Base-by-base conservation (phyloP, 352 stramenopile genomes). In the Pythium brassicae region DNA sequence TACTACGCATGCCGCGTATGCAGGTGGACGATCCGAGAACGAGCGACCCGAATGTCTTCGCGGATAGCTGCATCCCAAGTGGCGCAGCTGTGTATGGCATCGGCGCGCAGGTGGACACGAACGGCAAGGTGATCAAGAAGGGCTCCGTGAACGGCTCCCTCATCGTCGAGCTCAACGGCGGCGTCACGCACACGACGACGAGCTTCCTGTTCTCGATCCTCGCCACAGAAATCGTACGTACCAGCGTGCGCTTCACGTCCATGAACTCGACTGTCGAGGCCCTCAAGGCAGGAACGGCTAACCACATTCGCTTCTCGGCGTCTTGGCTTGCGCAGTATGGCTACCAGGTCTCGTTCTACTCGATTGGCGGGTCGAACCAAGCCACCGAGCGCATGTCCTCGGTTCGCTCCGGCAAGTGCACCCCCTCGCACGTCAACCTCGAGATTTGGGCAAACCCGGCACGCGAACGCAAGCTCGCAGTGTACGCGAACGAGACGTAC, bases 401-500 rank as follows among this genome's bases (percentile, higher is more conserved):
- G 0, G 68, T 55, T 0, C 47, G 46, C 10, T 54, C 62, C 0
- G 76, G 76, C 8, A 14, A 65, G 0, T 87, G 74, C 25, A 84
- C 67, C 0, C 81, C 77, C 22, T 77, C 66, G 5, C 78, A 92
- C 43, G 1, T 78, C 10, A 89, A 88, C 37, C 23, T 74, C 20
- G 81, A 89, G 27, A 71, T 83, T 1, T 87, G 77, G 78, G 46
- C 46, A 19, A 53, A 65, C 0, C 56, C 66, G 0, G 72, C 63
- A 5, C 74, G 70, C 1, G 65, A 83, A 22, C 47, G 49, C 4
- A 32, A 22, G 9, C 51, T 86, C 14, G 53, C 51, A 15, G 53
- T 78, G 23, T 86, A 82, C 55, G 59, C 66, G 11, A 86, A 89
- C 53, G 74, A 84, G n/a, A 74, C 63, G 20, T 83, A 72, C 42